Conservation (phyloP, 345 rosid genomes). For the Carallia brachiata region DNA sequence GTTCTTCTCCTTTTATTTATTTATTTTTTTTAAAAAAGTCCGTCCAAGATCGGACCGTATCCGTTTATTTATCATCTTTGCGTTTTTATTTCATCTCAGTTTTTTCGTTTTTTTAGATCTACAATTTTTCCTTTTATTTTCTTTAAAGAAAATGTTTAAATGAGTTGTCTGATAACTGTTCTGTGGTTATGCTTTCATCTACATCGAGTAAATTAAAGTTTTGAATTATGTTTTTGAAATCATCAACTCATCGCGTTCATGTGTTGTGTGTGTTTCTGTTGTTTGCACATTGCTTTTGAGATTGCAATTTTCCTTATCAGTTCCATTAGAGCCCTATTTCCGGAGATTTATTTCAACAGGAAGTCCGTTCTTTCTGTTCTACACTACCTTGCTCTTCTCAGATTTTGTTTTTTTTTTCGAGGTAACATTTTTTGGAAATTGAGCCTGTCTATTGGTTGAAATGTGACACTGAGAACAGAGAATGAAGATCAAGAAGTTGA, state of each 20-base stretch:
- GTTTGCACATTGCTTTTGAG: neutral
- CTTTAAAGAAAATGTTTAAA: too few species aligned
- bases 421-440: neutral
- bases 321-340: conserved; percentile 95
- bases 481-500: conserved; percentile 92
- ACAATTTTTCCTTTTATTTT: too few species aligned
- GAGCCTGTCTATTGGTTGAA: neutral
- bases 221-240: neutral
- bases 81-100: too few species aligned
- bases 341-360: conserved; percentile 87
- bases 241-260: neutral
- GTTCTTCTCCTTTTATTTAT: too few species aligned
- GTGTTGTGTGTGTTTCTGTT: neutral
- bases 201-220: too few species aligned
- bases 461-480: conserved; percentile 39
- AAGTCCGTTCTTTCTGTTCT: conserved; percentile 53
- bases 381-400: neutral
- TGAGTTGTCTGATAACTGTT: too few species aligned
- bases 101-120: too few species aligned
- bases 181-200: too few species aligned
- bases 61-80: too few species aligned
- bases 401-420: neutral
- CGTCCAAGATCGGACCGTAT: too few species aligned
- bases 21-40: too few species aligned
- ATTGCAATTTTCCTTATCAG: conserved; percentile 94